Evolutionary conservation across 2,329 filamentous ascomycete genomes (phyloP).

Genomic region (Lomentospora prolificans): DNA sequence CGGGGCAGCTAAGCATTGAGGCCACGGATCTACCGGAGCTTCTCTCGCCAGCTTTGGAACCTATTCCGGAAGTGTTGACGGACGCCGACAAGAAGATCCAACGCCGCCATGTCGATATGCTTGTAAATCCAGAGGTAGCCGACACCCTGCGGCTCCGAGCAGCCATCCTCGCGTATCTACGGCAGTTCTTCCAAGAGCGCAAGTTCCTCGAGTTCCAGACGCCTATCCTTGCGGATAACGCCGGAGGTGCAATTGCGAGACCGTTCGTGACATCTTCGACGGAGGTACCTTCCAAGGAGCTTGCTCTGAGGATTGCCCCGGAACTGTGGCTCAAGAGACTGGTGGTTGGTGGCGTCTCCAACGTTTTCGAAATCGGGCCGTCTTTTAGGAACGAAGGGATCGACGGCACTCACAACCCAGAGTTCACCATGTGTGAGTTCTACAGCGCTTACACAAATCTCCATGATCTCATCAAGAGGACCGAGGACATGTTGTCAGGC

Average conservation of each 20-base stretch:
- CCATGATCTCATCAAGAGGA: conserved; percentile 62
- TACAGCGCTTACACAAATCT: conserved; percentile 80
- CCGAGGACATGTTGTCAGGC: conserved; percentile 58
- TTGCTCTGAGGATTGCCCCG: conserved; percentile 81
- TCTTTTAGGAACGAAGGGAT: conserved; percentile 90
- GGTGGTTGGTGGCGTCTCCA: conserved; percentile 78
- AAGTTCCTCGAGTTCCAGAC: conserved; percentile 84
- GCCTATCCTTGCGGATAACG: conserved; percentile 71
- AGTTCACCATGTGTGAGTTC: conserved; percentile 97
- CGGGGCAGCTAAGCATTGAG: conserved; percentile 68
- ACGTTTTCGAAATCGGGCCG: conserved; percentile 86
- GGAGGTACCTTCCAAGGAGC: conserved; percentile 59
- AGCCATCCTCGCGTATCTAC: conserved; percentile 62
- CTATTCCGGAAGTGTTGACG: conserved; percentile 60
- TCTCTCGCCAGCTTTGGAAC: conserved; percentile 68
- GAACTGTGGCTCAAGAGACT: conserved; percentile 93
- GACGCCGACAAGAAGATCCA: conserved; percentile 64
- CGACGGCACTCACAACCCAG: conserved; percentile 87
- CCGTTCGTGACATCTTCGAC: conserved; percentile 76
- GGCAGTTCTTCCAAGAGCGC: conserved; percentile 60
- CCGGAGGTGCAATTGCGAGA: conserved; percentile 78
- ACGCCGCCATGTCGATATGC: conserved; percentile 76
- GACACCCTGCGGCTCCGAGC: conserved; percentile 68
- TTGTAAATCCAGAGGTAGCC: conserved; percentile 59
- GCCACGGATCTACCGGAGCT: conserved; percentile 60